Base-by-base conservation (phyloP, 805 yeast genomes). In the Candida germanica region DNA sequence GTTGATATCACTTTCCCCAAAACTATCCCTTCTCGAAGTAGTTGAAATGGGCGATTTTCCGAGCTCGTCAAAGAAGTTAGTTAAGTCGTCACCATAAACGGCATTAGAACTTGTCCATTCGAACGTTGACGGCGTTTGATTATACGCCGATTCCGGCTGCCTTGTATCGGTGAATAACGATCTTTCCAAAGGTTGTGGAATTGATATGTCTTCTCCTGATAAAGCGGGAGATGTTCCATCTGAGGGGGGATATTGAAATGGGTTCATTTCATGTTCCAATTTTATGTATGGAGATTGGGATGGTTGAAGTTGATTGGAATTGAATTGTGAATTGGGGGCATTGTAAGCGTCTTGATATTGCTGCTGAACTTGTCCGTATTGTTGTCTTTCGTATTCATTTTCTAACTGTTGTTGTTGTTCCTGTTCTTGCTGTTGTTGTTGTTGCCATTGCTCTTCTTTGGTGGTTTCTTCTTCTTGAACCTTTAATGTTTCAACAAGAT, bases 401-500 rank as follows among this genome's bases (percentile, higher is more conserved):
- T 20, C 9, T 20, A 7, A 10, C 10, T 20, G 23, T 7, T 7
- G 23, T 10, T 20, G 23, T 10, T 20, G 23, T 10, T 20, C 23
- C 23, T 20, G 23, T 20, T 20, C 9, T 20, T 20, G 6, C 10
- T 20, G 23, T 6, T 7, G 23, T 10, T 20, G 9, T 6, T 7
- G 23, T 20, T 20, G 23, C 10, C 10, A 17, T 13, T 43, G 44
- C 24, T 14, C 13, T 20, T 29, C 19, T 9, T 31, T 11, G 12
- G 13, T 10, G 10, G 23, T 7, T 20, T 20, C 23, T 10, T 20
- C 9, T 20, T 20, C 23, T 25, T 25, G 27, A 25, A n/a, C 6
- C 15, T 25, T 44, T 34, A 61, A 41, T 31, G 47, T 59, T 5
- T 64, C 61, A 6, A 73, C 65, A 24, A 73, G 49, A 14, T 62